These are phyloP conservation scores for Fusarium clavum DNA, from an alignment of 2,329 filamentous ascomycete genomes.

Conservation along the genomic window DNA sequence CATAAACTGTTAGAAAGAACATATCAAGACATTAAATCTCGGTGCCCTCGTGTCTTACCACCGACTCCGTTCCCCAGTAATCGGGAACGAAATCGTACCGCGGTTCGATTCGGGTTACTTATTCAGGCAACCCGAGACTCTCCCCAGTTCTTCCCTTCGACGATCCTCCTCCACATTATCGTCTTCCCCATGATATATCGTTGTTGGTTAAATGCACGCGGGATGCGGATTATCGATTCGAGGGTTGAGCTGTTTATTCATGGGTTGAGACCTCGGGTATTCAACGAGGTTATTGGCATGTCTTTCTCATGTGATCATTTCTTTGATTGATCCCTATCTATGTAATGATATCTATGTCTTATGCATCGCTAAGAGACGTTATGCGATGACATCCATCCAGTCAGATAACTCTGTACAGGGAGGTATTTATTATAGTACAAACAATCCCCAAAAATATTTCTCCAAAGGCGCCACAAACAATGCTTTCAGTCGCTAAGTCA, in stretches of 20 bases:
- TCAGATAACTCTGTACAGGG: constrained; percentile 24
- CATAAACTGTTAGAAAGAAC: neutral
- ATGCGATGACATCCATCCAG: constrained; percentile 9
- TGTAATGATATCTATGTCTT: constrained; percentile 25
- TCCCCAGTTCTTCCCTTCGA: neutral
- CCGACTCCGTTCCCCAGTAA: constrained; percentile 8
- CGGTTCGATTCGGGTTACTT: constrained; percentile 30
- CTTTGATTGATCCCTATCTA: constrained; percentile 31
- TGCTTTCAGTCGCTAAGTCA: constrained; percentile 29
- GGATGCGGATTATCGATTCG: neutral
- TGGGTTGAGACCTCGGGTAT: neutral
- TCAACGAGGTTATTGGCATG: neutral
- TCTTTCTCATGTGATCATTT: constrained; percentile 22
- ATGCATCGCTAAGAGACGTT: constrained; percentile 27
- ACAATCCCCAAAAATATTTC: constrained; percentile 25
- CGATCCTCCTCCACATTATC: constrained; percentile 35
- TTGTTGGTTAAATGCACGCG: neutral
- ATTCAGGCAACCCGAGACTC: constrained; percentile 33
- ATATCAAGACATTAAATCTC: neutral
- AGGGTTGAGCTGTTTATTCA: neutral
- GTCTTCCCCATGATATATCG: neutral
- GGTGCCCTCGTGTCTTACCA: neutral
- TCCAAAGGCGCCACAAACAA: constrained; percentile 34
- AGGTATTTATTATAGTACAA: constrained; percentile 38
- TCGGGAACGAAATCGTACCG: neutral